Evolutionary conservation across 345 rosid genomes (phyloP), one percentile per base, ranked within the genome.

Genomic region (Eucalyptus guilfoylei): DNA sequence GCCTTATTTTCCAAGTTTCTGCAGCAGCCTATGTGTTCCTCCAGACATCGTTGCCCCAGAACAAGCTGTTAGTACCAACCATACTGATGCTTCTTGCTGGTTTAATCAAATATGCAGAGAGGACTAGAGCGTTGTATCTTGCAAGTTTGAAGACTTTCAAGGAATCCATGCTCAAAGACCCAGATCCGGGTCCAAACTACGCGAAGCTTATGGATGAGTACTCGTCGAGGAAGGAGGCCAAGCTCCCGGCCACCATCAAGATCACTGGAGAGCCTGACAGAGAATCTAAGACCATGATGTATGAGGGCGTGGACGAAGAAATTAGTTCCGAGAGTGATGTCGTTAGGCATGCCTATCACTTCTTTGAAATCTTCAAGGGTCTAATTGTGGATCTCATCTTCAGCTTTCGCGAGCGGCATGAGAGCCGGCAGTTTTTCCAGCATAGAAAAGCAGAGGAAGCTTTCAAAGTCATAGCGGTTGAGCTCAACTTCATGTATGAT

Each of bases 161-260:
- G 44, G 93, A 95, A 15, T 93, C 95, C 69, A 95, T 94, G 95
- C 91, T 95, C 88, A 88, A 91, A 88, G 92, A 89, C 10, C 92
- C 98, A 17, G 95, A 95, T 85, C 93, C 96, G 1, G 96, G 98
- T 24, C 96, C 95, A 13, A 94, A 95, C 86, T 96, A 91, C 17
- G 96, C 94, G 0, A 94, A 93, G 92, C 93, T 95, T 64, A 96
- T 96, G 98, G 95, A 94, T 86, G 95, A 94, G 89, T 93, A 92
- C 87, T 93, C 92, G 45, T 94, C 93, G 26, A 91, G 91, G 92
- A 93, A 80, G 88, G 91, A 91, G 19, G 95, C 95, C 15, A 88
- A 89, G 76, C 90, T 93, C 9, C 96, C 94, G 0, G 89, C 96
- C 2, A 86, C 88, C 42, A 93, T 95, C 50, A 80, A 91, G 17